Conservation (phyloP, 768 basidiomycete genomes). For the Amanita rubescens region DNA sequence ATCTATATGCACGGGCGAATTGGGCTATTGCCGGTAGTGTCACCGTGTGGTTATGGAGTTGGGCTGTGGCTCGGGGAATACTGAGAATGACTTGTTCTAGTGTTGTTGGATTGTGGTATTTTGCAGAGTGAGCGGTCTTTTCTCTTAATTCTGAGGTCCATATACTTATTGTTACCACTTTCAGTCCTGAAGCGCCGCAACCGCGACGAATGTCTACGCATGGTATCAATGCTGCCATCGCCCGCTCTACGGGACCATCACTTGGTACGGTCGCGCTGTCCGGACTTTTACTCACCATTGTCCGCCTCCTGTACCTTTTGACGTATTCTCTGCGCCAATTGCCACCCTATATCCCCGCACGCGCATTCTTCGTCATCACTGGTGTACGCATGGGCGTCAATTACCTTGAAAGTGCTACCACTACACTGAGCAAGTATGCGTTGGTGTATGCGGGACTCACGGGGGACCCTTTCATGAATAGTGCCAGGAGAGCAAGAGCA, state of each 20-base stretch:
- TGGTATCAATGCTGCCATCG: constrained; percentile 68
- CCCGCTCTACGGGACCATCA: constrained; percentile 74
- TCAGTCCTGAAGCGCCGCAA: constrained; percentile 27
- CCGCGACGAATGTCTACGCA: constrained; percentile 57
- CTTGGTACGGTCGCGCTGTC: constrained; percentile 75
- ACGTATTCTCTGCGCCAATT: constrained; percentile 45
- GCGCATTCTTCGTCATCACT: constrained; percentile 36
- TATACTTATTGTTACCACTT: not conserved
- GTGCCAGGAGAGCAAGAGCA: constrained; percentile 42
- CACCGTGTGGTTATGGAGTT: constrained; percentile 65
- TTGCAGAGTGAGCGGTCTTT: constrained; percentile 39
- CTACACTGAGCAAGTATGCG: constrained; percentile 50
- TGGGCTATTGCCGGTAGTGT: constrained; percentile 46
- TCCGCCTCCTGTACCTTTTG: constrained; percentile 51
- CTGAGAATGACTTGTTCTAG: constrained; percentile 71
- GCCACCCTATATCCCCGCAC: constrained; percentile 45
- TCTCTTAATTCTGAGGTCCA: not conserved
- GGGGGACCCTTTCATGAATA: constrained; percentile 59
- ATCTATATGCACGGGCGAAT: constrained; percentile 31
- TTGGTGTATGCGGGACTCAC: constrained; percentile 71
- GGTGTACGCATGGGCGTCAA: constrained; percentile 42
- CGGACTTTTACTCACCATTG: constrained; percentile 64
- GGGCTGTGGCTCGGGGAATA: constrained; percentile 74
- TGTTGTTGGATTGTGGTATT: constrained; percentile 92
- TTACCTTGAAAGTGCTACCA: constrained; percentile 48